phyloP scores from a whole-genome alignment of 257 asterid genomes.

The Perilla frutescens region DNA sequence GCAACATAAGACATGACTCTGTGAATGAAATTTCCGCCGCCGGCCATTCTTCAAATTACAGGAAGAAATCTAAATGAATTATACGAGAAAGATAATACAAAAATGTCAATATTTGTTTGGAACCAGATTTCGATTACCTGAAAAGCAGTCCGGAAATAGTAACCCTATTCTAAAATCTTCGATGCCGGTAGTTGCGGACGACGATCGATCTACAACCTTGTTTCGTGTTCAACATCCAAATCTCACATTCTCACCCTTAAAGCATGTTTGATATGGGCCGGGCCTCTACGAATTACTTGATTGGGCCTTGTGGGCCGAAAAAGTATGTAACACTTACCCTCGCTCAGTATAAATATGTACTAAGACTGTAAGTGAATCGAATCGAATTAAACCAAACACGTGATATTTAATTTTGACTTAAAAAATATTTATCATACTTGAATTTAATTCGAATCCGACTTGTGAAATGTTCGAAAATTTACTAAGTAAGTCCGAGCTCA shows the following conservation, averaged over 20 bases:
- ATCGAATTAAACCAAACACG: no score
- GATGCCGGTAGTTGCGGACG: slow-evolving; percentile 22
- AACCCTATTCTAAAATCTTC: slow-evolving; percentile 40
- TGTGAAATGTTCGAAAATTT: no score
- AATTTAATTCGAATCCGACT: no score
- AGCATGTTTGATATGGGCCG: slow-evolving; percentile 22
- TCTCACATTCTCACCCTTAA: background rate
- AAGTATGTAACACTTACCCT: no score
- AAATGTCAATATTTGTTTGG: background rate
- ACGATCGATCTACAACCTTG: background rate
- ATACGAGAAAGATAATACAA: background rate
- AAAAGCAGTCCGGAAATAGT: background rate
- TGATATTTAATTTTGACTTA: no score
- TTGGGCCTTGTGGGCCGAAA: background rate
- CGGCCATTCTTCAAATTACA: slow-evolving; percentile 58
- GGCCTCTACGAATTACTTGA: background rate
- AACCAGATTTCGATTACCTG: slow-evolving; percentile 23
- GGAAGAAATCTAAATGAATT: background rate
- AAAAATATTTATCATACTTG: no score
- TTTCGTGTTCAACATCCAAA: background rate
- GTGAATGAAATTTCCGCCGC: slow-evolving; percentile 77
- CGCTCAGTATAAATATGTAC: no score
- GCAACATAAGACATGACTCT: slow-evolving; percentile 69
- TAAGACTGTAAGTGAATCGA: no score
- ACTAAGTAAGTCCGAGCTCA: no score